Evolutionary conservation across 176 grass and related monocot species (phyloP).

Genomic region (Aechmea fasciata): DNA sequence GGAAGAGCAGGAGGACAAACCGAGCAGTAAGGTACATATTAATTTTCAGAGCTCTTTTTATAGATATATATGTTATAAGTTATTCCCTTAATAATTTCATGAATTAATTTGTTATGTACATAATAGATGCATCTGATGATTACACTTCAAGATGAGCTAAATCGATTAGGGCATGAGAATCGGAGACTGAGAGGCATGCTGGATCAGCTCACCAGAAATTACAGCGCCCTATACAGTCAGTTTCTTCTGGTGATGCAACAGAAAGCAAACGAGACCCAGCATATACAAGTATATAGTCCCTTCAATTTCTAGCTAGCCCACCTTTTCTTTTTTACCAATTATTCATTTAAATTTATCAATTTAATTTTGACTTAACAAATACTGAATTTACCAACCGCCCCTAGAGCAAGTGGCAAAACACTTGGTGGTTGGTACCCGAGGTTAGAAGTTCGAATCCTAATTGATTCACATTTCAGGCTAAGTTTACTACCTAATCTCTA

Average conservation of each 20-base stretch:
- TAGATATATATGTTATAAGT: too few relatives aligned
- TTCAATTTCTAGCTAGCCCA: neutral
- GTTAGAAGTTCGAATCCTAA: too few relatives aligned
- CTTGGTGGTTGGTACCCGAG: too few relatives aligned
- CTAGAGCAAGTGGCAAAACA: too few relatives aligned
- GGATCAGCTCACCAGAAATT: slow-evolving; percentile 13
- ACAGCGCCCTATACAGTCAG: slow-evolving; percentile 6
- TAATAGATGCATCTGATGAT: neutral
- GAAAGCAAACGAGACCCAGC: neutral
- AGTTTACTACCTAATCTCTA: too few relatives aligned
- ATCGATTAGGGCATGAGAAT: slow-evolving; percentile 9
- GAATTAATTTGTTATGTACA: neutral
- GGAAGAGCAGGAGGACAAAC: neutral
- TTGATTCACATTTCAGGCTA: too few relatives aligned
- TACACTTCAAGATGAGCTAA: neutral
- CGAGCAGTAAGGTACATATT: neutral
- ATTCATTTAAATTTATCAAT: neutral
- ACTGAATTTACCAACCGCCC: too few relatives aligned
- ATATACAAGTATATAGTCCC: neutral
- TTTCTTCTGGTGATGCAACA: neutral
- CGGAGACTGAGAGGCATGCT: slow-evolving; percentile 8
- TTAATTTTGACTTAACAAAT: neutral
- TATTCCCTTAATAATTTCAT: neutral
- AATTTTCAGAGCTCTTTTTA: too few relatives aligned
- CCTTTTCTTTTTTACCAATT: neutral